phyloP scores from a whole-genome alignment of 2,329 filamentous ascomycete species.

The Ophiostoma piceae region DNA sequence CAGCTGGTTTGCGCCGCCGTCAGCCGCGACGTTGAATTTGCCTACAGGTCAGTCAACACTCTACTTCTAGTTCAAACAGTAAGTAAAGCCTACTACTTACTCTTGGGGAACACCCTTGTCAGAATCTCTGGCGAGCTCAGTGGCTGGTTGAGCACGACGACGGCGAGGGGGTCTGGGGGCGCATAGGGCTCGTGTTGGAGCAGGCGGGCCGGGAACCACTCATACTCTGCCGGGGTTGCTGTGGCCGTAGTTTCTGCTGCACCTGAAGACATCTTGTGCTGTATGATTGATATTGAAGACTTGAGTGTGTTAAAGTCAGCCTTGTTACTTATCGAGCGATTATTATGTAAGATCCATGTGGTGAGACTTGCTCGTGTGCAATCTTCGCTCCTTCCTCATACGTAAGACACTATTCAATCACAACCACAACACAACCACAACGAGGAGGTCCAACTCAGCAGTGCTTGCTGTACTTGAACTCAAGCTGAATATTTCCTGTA shows the following conservation, averaged over 20 bases:
- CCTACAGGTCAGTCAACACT: not conserved
- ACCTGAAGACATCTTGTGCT: slow-evolving; percentile 18
- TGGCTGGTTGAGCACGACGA: slow-evolving; percentile 51
- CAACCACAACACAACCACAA: not conserved
- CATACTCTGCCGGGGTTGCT: slow-evolving; percentile 13
- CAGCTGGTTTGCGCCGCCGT: slow-evolving; percentile 84
- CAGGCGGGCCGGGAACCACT: slow-evolving; percentile 30
- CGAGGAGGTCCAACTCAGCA: not conserved
- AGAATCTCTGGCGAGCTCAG: slow-evolving; percentile 40
- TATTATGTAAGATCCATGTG: not conserved
- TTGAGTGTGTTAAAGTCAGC: not conserved
- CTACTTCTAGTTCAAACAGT: not conserved
- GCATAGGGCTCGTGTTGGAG: slow-evolving; percentile 22
- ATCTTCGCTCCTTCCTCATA: not conserved
- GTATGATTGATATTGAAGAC: not conserved
- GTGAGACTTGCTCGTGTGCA: not conserved
- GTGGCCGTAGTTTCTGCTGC: not conserved
- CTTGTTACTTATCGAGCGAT: not conserved
- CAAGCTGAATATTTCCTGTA: no score
- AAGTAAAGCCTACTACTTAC: slow-evolving; percentile 31
- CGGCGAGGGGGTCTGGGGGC: slow-evolving; percentile 34
- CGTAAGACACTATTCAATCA: not conserved
- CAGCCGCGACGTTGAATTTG: slow-evolving; percentile 62
- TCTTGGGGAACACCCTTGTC: slow-evolving; percentile 46
- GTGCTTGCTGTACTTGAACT: not conserved